Evolutionary conservation across 23 red algal genomes (phyloP).

Genomic region (Gracilaria vermiculophylla): DNA sequence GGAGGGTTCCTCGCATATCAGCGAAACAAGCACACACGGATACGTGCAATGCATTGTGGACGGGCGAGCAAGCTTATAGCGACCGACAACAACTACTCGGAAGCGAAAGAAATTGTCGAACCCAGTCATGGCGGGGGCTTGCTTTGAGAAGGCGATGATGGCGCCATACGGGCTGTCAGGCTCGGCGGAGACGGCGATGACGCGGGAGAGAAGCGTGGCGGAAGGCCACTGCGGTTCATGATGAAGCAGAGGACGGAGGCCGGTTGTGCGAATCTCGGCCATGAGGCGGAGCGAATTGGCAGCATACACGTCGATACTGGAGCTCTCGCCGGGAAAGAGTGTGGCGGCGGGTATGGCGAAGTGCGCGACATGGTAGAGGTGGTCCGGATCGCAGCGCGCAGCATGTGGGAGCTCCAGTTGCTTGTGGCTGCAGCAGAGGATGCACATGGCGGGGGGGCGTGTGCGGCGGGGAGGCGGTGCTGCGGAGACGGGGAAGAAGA

Average conservation of each 20-base stretch:
- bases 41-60: not conserved
- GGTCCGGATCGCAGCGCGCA: not conserved
- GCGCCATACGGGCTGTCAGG: not conserved
- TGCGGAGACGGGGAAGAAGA: not conserved
- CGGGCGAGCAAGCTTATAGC: conserved; percentile 2
- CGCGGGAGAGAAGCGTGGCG: not conserved
- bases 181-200: conserved; percentile 7
- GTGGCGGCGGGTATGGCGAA: not conserved
- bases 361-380: conserved; percentile 19
- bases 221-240: conserved; percentile 14
- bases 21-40: conserved; percentile 14
- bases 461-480: not conserved
- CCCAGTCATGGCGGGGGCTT: not conserved
- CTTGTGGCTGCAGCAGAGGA: conserved; percentile 23
- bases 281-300: conserved; percentile 30
- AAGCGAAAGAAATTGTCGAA: conserved; percentile 25
- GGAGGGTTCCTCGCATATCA: conserved; percentile 18
- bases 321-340: conserved; percentile 22
- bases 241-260: not conserved
- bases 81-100: conserved; percentile 1
- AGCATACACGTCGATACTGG: not conserved
- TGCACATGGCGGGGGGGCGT: not conserved
- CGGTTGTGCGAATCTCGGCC: conserved; percentile 14
- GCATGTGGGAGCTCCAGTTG: not conserved
- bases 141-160: not conserved